Conservation (phyloP, 2,329 filamentous ascomycete species). For the Nemania abortiva region DNA sequence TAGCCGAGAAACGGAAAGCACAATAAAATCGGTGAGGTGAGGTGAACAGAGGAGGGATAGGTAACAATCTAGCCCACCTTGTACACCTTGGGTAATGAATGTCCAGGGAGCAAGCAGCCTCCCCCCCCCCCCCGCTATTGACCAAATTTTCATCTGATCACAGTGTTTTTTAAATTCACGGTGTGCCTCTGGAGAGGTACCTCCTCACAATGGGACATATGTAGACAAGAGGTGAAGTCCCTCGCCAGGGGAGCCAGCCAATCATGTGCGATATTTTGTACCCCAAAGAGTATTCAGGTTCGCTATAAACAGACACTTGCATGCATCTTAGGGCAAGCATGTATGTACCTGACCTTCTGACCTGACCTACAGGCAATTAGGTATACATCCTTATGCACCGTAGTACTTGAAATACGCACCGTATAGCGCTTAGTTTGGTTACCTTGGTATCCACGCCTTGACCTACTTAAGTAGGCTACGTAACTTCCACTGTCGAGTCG, state of each 20-base stretch:
- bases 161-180: too few species aligned
- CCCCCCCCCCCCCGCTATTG: background rate
- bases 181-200: too few species aligned
- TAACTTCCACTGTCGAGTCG: background rate
- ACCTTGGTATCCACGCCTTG: background rate
- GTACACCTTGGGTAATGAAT: too few species aligned
- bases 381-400: too few species aligned
- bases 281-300: too few species aligned
- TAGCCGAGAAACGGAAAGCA: background rate
- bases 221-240: too few species aligned
- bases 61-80: background rate
- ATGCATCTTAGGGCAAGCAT: background rate
- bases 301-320: background rate
- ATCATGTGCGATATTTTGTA: too few species aligned
- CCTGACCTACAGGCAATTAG: too few species aligned
- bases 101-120: background rate
- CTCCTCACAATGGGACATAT: too few species aligned
- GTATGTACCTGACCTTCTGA: too few species aligned
- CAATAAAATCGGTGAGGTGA: slow-evolving; percentile 4
- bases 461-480: background rate
- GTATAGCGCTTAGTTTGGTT: background rate
- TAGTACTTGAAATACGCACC: background rate
- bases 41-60: background rate
- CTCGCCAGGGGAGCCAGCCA: too few species aligned
- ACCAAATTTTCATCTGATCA: background rate